Conservation (phyloP, 2,329 filamentous ascomycete species). For the Ceratocystis ficicola region DNA sequence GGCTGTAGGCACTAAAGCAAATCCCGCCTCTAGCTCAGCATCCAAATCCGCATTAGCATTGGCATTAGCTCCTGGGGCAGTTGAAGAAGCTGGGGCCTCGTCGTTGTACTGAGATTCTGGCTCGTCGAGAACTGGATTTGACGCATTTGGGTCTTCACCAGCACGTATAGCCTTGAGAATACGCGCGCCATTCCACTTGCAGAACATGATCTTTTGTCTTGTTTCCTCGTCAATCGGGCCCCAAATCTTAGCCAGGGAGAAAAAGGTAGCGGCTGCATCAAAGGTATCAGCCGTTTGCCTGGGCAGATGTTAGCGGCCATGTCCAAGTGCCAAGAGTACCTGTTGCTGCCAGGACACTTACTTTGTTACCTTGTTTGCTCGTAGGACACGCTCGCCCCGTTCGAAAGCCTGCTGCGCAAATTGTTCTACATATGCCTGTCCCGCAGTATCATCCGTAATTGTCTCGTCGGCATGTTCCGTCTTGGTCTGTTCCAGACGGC, state of each 20-base stretch:
- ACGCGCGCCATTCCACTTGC: slow-evolving; percentile 86
- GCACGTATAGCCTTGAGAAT: slow-evolving; percentile 86
- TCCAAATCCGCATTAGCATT: slow-evolving; percentile 23
- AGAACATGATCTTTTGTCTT: slow-evolving; percentile 81
- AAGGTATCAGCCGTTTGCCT: slow-evolving; percentile 92
- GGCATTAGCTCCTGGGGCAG: neutral
- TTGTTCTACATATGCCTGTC: slow-evolving; percentile 85
- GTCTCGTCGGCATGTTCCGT: slow-evolving; percentile 61
- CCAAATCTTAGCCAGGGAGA: slow-evolving; percentile 82
- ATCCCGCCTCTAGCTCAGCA: slow-evolving; percentile 27
- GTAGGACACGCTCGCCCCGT: slow-evolving; percentile 69
- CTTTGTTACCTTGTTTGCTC: slow-evolving; percentile 72
- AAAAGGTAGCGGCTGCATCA: slow-evolving; percentile 80
- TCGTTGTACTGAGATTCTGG: slow-evolving; percentile 33
- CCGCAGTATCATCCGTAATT: slow-evolving; percentile 71
- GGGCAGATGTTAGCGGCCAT: neutral
- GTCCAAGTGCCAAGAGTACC: neutral
- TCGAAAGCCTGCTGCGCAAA: slow-evolving; percentile 84
- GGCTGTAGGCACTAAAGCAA: slow-evolving; percentile 26
- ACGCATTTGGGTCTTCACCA: slow-evolving; percentile 80
- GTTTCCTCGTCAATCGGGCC: slow-evolving; percentile 60
- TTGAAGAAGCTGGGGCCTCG: neutral
- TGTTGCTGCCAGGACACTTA: slow-evolving; percentile 29
- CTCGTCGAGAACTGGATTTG: slow-evolving; percentile 53
- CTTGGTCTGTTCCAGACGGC: slow-evolving; percentile 77